Base-by-base conservation (phyloP, 805 yeast genomes). In the Priceomyces haplophilus region DNA sequence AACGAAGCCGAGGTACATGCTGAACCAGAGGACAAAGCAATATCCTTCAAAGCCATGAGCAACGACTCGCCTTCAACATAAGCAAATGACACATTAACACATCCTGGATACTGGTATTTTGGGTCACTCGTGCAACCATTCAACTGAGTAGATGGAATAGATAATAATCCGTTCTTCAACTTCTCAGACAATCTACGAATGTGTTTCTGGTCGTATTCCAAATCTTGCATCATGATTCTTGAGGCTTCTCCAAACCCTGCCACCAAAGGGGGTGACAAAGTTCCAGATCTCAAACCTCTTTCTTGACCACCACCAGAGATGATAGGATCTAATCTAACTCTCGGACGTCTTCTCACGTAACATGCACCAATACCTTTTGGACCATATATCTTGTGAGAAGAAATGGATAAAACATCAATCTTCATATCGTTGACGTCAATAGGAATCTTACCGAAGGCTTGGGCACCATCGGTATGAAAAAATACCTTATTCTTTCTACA, bases 301-400 rank as follows among this genome's bases (percentile, higher is more conserved):
- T 93, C 99, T 72, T 93, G 99, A 41, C 99, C 99, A 69, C 99
- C 99, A 52, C 99, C 99, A 46, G 89, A 85, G 53, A 93, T 86
- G 42, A 93, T 73, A 17, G 99, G 97, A 51, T 90, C 97, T 48
- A 93, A 63, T 77, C 99, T 85, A 38, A 93, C 99, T 69, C 99
- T 83, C 49, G 99, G 99, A 67, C 99, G 84, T 76, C 99, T 86
- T 70, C 99, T 83, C 31, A 93, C 91, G 59, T 78, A 93, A 53
- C 90, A 75, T 7, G 99, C 99, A 57, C 99, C 99, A 46, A 89
- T 79, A 49, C 99, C 99, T 79, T 84, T 93, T 53, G 99, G 99
- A 4, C 99, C 99, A 67, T 93, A 93, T 49, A 93, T 83, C 71
- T 93, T 93, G 69, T 93, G 99, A 1, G 96, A 90, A 1, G 97